phyloP scores from a whole-genome alignment of 805 yeast species.

The Zygosaccharomyces pseudorouxii region DNA sequence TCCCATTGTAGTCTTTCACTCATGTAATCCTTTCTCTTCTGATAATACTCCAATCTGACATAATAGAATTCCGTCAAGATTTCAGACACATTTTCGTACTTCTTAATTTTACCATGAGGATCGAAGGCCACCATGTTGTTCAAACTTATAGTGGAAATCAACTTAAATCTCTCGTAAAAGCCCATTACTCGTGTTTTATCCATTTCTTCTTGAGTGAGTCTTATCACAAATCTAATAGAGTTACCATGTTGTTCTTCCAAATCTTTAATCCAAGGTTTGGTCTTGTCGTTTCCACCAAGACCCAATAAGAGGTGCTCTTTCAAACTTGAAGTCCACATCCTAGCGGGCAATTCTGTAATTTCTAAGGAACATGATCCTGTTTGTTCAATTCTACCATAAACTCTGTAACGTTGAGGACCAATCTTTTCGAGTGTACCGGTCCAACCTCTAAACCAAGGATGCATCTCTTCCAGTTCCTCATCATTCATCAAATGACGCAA shows the following conservation, averaged over 20 bases:
- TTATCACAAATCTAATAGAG: constrained; percentile 74
- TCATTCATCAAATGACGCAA: constrained; percentile 67
- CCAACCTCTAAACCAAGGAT: constrained; percentile 97
- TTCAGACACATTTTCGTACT: constrained; percentile 68
- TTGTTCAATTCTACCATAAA: constrained; percentile 78
- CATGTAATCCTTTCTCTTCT: constrained; percentile 80
- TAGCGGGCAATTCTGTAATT: constrained; percentile 88
- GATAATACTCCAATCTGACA: constrained; percentile 85
- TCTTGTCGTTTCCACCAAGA: constrained; percentile 68
- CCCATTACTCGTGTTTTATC: constrained; percentile 69
- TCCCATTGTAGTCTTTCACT: constrained; percentile 65
- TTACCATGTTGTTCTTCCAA: constrained; percentile 90
- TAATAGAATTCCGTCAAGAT: constrained; percentile 80
- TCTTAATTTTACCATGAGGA: constrained; percentile 78
- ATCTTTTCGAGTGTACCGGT: constrained; percentile 68
- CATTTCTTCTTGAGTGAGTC: constrained; percentile 77
- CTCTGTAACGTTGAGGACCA: constrained; percentile 63
- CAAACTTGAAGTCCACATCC: constrained; percentile 87
- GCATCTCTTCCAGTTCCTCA: constrained; percentile 65
- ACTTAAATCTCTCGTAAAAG: constrained; percentile 75
- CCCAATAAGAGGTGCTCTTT: constrained; percentile 79
- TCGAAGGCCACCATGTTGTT: constrained; percentile 96
- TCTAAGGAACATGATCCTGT: constrained; percentile 74
- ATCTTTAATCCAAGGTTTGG: constrained; percentile 83
- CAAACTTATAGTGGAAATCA: constrained; percentile 60